These are phyloP conservation scores for Bretziella fagacearum DNA, from an alignment of 2,329 filamentous ascomycete genomes.

Conservation along the genomic window DNA sequence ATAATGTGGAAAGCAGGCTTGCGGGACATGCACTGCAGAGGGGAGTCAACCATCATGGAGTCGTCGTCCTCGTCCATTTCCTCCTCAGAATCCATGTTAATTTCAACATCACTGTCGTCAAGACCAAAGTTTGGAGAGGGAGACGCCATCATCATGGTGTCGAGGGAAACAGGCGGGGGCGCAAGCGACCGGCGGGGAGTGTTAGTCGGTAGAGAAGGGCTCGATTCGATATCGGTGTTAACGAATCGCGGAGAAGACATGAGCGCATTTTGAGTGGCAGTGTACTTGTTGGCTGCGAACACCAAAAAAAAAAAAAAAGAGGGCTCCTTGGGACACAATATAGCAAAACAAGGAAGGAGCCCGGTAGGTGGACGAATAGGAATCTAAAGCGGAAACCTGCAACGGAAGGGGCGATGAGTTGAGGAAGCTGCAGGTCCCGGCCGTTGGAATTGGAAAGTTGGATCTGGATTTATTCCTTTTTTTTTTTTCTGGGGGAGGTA, in stretches of 20 bases:
- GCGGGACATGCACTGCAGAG: slow-evolving; percentile 9
- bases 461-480: too few relatives aligned
- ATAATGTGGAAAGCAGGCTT: slow-evolving; percentile 7
- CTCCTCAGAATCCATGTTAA: slow-evolving; percentile 11
- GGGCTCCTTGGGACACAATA: background rate
- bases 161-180: slow-evolving; percentile 6
- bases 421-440: too few relatives aligned
- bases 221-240: slow-evolving; percentile 49
- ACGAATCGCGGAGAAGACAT: slow-evolving; percentile 19
- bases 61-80: slow-evolving; percentile 12
- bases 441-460: too few relatives aligned
- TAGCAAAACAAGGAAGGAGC: too few relatives aligned
- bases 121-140: slow-evolving; percentile 6
- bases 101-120: slow-evolving; percentile 8
- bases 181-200: slow-evolving; percentile 9
- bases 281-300: slow-evolving; percentile 2
- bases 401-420: too few relatives aligned
- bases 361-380: too few relatives aligned
- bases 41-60: slow-evolving; percentile 13
- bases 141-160: slow-evolving; percentile 14
- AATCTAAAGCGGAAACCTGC: too few relatives aligned
- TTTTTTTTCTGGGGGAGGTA: too few relatives aligned
- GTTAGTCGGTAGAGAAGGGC: slow-evolving; percentile 25
- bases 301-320: background rate
- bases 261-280: slow-evolving; percentile 16